phyloP scores from a whole-genome alignment of 2,329 filamentous ascomycete genomes.

The Aspergillus caelatus region DNA sequence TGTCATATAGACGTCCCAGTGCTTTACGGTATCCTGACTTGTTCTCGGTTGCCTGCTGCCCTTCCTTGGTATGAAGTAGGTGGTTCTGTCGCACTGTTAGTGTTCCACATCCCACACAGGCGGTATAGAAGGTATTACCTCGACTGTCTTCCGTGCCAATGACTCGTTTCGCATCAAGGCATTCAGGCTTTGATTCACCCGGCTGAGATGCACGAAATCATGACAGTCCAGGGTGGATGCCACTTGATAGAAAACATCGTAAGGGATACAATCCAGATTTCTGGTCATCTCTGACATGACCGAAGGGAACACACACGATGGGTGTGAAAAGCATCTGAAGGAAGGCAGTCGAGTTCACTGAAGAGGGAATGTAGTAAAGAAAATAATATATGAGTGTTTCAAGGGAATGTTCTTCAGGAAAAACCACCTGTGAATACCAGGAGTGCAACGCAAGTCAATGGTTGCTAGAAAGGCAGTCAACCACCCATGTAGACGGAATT shows the following conservation, averaged over 20 bases:
- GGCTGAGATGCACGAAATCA: constrained; percentile 61
- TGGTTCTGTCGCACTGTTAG: constrained; percentile 38
- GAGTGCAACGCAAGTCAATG: background rate
- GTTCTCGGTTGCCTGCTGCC: constrained; percentile 38
- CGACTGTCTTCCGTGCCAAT: constrained; percentile 60
- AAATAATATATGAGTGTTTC: background rate
- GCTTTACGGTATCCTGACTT: constrained; percentile 54
- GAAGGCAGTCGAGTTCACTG: background rate
- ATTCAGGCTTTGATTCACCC: constrained; percentile 55
- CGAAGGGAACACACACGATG: constrained; percentile 8
- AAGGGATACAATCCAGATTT: constrained; percentile 56
- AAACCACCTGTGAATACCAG: background rate
- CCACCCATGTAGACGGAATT: background rate
- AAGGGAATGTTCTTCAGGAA: background rate
- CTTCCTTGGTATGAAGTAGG: constrained; percentile 50
- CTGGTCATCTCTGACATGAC: constrained; percentile 25
- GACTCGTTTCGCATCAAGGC: constrained; percentile 56
- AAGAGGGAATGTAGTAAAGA: background rate
- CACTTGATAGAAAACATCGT: constrained; percentile 66
- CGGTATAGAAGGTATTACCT: constrained; percentile 47
- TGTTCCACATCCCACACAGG: background rate
- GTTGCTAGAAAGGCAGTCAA: background rate
- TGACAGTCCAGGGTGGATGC: constrained; percentile 58
- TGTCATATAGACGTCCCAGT: constrained; percentile 63
- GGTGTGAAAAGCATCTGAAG: constrained; percentile 9